phyloP scores from a whole-genome alignment of 1,284 basidiomycete genomes.

The Microstroma glucosiphilum region DNA sequence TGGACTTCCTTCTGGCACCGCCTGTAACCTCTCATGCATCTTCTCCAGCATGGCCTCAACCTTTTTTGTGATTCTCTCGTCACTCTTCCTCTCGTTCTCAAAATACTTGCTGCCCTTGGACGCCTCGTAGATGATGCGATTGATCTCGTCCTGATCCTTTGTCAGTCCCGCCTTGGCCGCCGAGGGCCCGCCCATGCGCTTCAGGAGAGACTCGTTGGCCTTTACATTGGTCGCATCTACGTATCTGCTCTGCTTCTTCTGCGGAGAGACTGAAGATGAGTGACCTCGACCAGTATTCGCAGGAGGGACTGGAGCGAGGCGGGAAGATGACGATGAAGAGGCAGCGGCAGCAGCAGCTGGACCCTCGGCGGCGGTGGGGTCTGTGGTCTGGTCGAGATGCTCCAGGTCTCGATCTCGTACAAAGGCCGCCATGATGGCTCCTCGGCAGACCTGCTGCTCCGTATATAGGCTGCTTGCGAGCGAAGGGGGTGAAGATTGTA shows the following conservation, averaged over 20 bases:
- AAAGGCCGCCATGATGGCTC: slow-evolving; percentile 1
- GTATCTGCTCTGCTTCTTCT: background rate
- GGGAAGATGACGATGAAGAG: too few relatives aligned
- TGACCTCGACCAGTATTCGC: slow-evolving; percentile 56
- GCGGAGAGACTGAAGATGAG: slow-evolving; percentile 1
- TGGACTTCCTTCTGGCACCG: slow-evolving; percentile 17
- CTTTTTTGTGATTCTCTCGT: slow-evolving; percentile 68
- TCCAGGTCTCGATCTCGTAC: background rate
- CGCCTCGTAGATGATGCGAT: slow-evolving; percentile 40
- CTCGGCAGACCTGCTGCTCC: too few relatives aligned
- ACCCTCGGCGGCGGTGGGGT: background rate
- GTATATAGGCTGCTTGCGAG: too few relatives aligned
- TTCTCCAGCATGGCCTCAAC: slow-evolving; percentile 55
- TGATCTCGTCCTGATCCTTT: slow-evolving; percentile 36
- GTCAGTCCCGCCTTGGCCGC: slow-evolving; percentile 43
- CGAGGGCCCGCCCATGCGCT: slow-evolving; percentile 7
- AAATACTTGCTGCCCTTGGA: slow-evolving; percentile 48
- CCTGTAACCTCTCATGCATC: slow-evolving; percentile 28
- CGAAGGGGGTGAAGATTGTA: too few relatives aligned
- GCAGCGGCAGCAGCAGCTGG: background rate
- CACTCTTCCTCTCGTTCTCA: slow-evolving; percentile 74
- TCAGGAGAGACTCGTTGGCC: slow-evolving; percentile 16
- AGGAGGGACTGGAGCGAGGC: slow-evolving; percentile 54
- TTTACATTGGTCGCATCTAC: slow-evolving; percentile 2
- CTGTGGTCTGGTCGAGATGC: background rate